Base-by-base conservation (phyloP, 2,329 filamentous ascomycete species). In the Orbilia blumenaviensis region DNA sequence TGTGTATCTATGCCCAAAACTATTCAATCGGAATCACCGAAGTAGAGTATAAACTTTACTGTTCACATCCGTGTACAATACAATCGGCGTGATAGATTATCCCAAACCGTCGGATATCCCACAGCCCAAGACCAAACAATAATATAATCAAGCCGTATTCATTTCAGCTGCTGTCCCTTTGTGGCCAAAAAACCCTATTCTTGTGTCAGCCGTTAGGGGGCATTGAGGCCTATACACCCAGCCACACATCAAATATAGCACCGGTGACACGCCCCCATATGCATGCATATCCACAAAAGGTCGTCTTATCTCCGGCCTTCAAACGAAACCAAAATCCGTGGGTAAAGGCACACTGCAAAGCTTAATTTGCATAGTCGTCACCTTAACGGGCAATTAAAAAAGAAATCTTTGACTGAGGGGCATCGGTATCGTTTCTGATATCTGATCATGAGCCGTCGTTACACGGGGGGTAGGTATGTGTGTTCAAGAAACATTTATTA, bases 401-500 rank as follows among this genome's bases (percentile, higher is more conserved):
- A 12, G 21, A 34, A 16, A 12, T 3, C 16, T 25, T 21, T 25
- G 7, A 27, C 10, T 27, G 12, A 21, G 16, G 10, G 9, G 3
- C 23, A 7, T 25, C 18, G 5, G 32, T 56, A 38, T 38, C 10
- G 36, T 42, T 60, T 44, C 16, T 36, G 42, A 42, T 42, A 48
- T 44, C 16, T 36, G 42, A 42, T 46, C 54, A 67, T 63, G 44
- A 61, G 46, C 69, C 62, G 69, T 58, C 56, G 69, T 75, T 67
- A 63, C 69, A 75, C 69, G 29, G 9, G 46, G 42, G 21, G 5
- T 16, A 9, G n/a, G 18, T 27, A n/a, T 12, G 6, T 36, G 36
- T n/a, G n/a, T n/a, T n/a, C n/a, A 12, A 29, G 27, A 16, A 32
- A 7, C 29, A 64, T 21, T 21, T 18, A 67, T 38, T 42, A 27